Evolutionary conservation across 805 yeast species (phyloP), one percentile per base, ranked within the genome.

Genomic region (Priceomyces castillae): DNA sequence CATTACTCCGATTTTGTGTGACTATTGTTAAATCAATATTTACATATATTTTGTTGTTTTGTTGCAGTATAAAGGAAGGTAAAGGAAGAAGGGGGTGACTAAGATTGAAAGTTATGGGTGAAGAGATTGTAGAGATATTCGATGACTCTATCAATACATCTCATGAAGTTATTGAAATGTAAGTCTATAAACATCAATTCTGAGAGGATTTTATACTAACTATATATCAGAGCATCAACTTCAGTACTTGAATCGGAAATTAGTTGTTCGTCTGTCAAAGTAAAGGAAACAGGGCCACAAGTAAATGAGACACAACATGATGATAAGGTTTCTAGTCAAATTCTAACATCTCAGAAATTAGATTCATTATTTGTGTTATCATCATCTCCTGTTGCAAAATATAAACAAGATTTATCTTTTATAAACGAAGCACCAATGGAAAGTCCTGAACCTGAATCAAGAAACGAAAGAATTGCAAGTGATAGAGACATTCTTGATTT

Each of bases 151-250:
- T 17, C 14, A 39, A 25, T 39, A 40, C 20, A 5, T 18, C 34
- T 18, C 23, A 30, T 14, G 55, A 53, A 16, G 49, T 57, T 15
- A 56, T 57, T 25, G 57, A 54, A 40, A 46, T 58, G 62, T 57
- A 51, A 20, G 60, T 57, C 31, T 33, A 20, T 39, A 37, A 44
- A 20, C 30, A 6, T 41, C 40, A n/a, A 37, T 36, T 6, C 11
- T 6, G 20, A 25, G 1, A 14, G 11, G n/a, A 7, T 15, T 18
- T 10, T 28, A 18, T 33, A 33, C 36, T 33, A 33, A 33, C 36
- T 16, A 22, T 7, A 16, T 16, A 5, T 19, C 4, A 19, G 19
- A 23, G 30, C 33, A 28, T 28, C 31, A 5, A 23, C 33, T 2
- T 37, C 40, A 18, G 22, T 37, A n/a, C 40, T 25, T 37, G 20